Conservation (phyloP, 108 stramenopile species). For the Nitzschia sp. region DNA sequence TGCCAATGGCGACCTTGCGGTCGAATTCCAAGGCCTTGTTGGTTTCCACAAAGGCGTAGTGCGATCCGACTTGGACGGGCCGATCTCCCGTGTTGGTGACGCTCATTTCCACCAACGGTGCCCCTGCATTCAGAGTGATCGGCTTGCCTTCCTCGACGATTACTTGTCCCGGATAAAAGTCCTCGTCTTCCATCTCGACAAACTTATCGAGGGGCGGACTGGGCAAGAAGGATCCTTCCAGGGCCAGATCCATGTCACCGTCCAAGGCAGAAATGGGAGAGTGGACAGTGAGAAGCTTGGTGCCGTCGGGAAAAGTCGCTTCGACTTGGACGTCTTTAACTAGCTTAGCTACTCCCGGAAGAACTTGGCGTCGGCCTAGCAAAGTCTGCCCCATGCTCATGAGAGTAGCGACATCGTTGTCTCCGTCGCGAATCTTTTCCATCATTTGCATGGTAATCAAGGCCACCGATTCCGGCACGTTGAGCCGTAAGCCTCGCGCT, state of each 20-base stretch:
- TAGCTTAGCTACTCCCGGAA: conserved; percentile 80
- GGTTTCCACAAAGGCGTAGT: conserved; percentile 92
- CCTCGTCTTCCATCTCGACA: conserved; percentile 31
- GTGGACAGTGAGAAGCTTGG: conserved; percentile 95
- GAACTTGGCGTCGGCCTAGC: conserved; percentile 84
- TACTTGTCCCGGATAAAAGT: conserved; percentile 31
- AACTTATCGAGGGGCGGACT: conserved; percentile 75
- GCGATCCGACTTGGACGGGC: conserved; percentile 94
- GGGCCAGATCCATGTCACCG: conserved; percentile 87
- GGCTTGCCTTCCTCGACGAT: conserved; percentile 49
- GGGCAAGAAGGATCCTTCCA: conserved; percentile 91
- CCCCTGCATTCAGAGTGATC: conserved; percentile 64
- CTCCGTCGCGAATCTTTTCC: conserved; percentile 92
- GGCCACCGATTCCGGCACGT: conserved; percentile 88
- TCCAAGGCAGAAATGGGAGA: conserved; percentile 72
- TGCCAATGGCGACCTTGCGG: conserved; percentile 81
- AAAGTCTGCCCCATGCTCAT: conserved; percentile 84
- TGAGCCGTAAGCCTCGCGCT: conserved; percentile 87
- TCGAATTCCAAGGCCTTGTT: conserved; percentile 91
- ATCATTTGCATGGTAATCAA: conserved; percentile 93
- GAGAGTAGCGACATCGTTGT: conserved; percentile 79
- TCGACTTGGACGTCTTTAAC: conserved; percentile 96
- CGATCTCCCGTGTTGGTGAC: conserved; percentile 97
- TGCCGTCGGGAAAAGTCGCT: conserved; percentile 98
- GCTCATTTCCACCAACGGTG: conserved; percentile 68